Base-by-base conservation (phyloP, 2,329 filamentous ascomycete genomes). In the Fusarium coffeatum region DNA sequence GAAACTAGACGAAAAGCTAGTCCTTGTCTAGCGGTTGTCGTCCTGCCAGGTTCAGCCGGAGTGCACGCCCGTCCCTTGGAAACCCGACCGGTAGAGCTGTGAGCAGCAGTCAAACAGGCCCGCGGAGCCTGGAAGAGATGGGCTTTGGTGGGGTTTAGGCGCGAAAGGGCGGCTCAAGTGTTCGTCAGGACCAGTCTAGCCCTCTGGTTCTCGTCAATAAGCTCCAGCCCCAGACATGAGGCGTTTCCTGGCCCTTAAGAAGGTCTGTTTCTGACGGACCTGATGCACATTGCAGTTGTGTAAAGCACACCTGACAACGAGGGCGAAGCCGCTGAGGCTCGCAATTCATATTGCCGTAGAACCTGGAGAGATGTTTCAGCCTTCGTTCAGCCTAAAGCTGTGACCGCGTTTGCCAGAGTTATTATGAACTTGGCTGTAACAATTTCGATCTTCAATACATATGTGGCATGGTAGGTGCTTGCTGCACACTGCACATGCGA, bases 321-420 rank as follows among this genome's bases (percentile, higher is more conserved):
- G 64, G 49, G 60, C 41, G 34, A 30, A 63, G 37, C 57, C 37
- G 40, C 42, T 63, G 54, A 71, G 55, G 58, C 50, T 63, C 54
- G 64, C n/a, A 63, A 45, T 49, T 37, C 20, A 18, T 27, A 56
- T 67, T 49, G 43, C 48, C 28, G 28, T 53, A 48, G 57, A 67
- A 71, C 69, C 65, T 69, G 8, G 25, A 43, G 23, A 59, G 28
- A 27, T 22, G 68, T 72, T 72, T 71, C 68, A 71, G 68, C 55
- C 68, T 51, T 42, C 49, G 42, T 69, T 50, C 59, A 49, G 28
- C 28, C 53, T 49, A 37, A 27, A 48, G 42, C 32, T 13, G 40
- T 49, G 40, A 30, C 48, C 48, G 27, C 23, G 15, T 45, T 50
- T 45, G 25, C 58, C 45, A 27, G 16, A 43, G 42, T 43, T 27